phyloP scores from a whole-genome alignment of 2,329 filamentous ascomycete genomes.

The Ophiocordyceps camponoti-rufipedis region DNA sequence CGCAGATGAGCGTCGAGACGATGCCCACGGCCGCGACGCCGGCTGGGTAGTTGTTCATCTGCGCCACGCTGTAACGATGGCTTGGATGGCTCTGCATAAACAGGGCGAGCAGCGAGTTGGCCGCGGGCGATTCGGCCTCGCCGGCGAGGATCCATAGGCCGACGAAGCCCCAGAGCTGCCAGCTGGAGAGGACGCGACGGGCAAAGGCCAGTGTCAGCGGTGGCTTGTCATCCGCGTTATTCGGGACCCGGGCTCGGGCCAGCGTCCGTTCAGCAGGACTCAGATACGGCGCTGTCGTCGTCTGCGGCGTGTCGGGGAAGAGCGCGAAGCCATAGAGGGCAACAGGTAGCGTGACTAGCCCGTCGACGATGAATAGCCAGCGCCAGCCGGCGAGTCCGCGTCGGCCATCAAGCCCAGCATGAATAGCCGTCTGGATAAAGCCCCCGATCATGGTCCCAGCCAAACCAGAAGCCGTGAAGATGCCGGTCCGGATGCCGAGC shows the following conservation, averaged over 20 bases:
- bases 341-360: conserved; percentile 23
- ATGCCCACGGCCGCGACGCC: conserved; percentile 39
- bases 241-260: conserved; percentile 22
- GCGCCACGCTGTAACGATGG: conserved; percentile 22
- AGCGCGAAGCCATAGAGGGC: conserved; percentile 16
- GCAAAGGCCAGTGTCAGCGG: conserved; percentile 30
- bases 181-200: conserved; percentile 36
- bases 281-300: conserved; percentile 23
- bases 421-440: conserved; percentile 44
- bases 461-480: conserved; percentile 43
- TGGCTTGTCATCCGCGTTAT: conserved; percentile 14
- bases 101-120: conserved; percentile 37
- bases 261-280: conserved; percentile 25
- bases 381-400: conserved; percentile 45
- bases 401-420: conserved; percentile 20
- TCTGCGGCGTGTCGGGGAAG: conserved; percentile 24
- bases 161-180: conserved; percentile 50
- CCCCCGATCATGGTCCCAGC: conserved; percentile 34
- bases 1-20: conserved; percentile 48
- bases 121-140: conserved; percentile 52
- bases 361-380: conserved; percentile 56
- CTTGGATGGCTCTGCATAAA: conserved; percentile 30
- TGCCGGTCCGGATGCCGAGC: conserved; percentile 42
- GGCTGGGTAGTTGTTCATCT: conserved; percentile 38
- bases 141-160: conserved; percentile 52